Evolutionary conservation across 108 stramenopile species (phyloP), one percentile per base, ranked within the genome.

Genomic region (Nitzschia sp.): DNA sequence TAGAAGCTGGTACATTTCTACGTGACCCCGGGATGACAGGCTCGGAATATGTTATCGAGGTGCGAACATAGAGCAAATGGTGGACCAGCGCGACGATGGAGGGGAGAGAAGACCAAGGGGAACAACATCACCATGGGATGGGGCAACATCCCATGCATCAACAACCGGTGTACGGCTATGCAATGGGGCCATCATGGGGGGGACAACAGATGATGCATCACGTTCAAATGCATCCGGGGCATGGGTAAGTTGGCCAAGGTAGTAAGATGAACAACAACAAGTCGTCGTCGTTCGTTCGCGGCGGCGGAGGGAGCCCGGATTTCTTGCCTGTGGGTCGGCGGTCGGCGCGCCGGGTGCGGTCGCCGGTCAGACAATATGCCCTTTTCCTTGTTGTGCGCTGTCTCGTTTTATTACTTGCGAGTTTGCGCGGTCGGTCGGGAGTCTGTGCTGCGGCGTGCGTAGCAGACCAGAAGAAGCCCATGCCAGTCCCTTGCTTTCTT

Each of bases 121-220:
- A 35, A 28, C 66, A 58, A 22, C 57, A 65, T 19, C 60, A 60
- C 27, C 65, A 74, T 22, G 38, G 36, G 58, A 53, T 60, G 66
- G 48, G 53, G 34, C 73, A 65, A 56, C 60, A 68, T 62, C 59
- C 34, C 17, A 60, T 75, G 59, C 58, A 61, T 57, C 50, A 27
- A 36, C 66, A 48, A 22, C 61, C 66, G 21, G 47, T 73, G 3
- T 80, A 76, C 63, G 64, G 70, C 1, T 80, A 72, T 71, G 63
- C 55, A 6, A 46, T 76, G 25, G 69, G 71, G 64, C 74, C 73
- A 35, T 64, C 60, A 58, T 79, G 78, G 73, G 66, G 32, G 25
- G 69, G 63, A 31, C 77, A 78, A 47, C 53, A 59, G 33, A 75
- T 71, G 73, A 72, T 77, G 64, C 54, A 65, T 63, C 75, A 58